Evolutionary conservation across 768 basidiomycete genomes (phyloP).

Genomic region (Inosperma sp.): DNA sequence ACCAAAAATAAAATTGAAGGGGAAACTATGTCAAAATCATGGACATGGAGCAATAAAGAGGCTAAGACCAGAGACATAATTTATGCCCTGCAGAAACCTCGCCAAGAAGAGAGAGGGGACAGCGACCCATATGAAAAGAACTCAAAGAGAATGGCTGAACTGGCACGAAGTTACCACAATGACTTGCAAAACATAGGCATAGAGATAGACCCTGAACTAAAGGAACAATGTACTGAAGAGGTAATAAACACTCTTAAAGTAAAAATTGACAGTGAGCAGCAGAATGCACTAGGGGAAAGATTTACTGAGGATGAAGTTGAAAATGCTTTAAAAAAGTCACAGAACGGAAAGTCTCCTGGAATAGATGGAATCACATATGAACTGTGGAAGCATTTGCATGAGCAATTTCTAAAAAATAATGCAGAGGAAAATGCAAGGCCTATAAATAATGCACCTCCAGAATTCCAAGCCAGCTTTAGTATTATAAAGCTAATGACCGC

Average conservation of each 20-base stretch:
- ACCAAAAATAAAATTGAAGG: background rate
- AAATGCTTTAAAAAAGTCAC: constrained; percentile 10
- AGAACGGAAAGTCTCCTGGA: constrained; percentile 20
- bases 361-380: constrained; percentile 28
- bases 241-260: background rate
- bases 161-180: constrained; percentile 26
- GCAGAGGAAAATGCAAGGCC: background rate
- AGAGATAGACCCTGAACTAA: background rate
- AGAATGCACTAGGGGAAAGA: background rate
- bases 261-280: background rate
- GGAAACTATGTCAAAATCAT: constrained; percentile 1
- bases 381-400: constrained; percentile 21
- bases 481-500: constrained; percentile 7
- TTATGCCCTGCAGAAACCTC: background rate
- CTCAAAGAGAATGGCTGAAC: constrained; percentile 27
- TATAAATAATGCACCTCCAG: background rate
- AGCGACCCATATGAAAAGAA: constrained; percentile 14
- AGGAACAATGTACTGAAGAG: background rate
- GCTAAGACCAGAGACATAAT: constrained; percentile 1
- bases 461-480: constrained; percentile 14
- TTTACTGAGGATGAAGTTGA: constrained; percentile 15
- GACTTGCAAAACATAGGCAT: constrained; percentile 21
- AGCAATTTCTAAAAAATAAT: background rate
- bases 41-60: constrained; percentile 3
- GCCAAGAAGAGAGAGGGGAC: too few relatives aligned